Evolutionary conservation across 805 yeast species (phyloP).

Genomic region (Huiozyma naganishii): DNA sequence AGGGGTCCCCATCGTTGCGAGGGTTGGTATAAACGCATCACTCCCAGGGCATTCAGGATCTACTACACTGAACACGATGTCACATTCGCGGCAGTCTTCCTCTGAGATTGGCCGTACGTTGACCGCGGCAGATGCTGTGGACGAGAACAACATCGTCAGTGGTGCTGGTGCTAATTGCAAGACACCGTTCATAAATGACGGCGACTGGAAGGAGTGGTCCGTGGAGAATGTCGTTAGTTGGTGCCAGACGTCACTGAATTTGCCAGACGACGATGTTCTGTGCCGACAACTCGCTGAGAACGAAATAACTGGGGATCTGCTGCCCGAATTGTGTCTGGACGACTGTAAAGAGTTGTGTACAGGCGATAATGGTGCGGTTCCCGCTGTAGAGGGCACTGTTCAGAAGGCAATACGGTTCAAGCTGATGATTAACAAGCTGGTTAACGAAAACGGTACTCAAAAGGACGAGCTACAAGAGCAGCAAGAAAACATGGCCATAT

Average conservation of each 20-base stretch:
- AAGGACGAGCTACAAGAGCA: constrained; percentile 15
- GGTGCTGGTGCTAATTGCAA: not conserved
- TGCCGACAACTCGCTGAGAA: constrained; percentile 11
- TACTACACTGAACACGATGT: too few relatives aligned
- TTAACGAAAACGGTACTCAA: constrained; percentile 16
- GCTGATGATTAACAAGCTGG: constrained; percentile 45
- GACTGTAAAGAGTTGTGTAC: constrained; percentile 72
- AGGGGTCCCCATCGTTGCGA: not conserved
- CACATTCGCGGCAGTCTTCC: too few relatives aligned
- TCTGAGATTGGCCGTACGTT: too few relatives aligned
- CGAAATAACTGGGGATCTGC: constrained; percentile 43
- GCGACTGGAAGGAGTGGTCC: constrained; percentile 14
- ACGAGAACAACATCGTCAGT: not conserved
- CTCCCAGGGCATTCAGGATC: too few relatives aligned
- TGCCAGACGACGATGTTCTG: constrained; percentile 10
- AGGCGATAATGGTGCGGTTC: constrained; percentile 25
- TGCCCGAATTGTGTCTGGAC: constrained; percentile 56
- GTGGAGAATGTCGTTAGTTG: constrained; percentile 17
- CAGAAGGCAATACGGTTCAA: constrained; percentile 47
- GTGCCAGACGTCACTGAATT: constrained; percentile 13
- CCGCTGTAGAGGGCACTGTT: constrained; percentile 6
- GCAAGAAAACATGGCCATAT: constrained; percentile 25
- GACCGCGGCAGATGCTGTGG: too few relatives aligned
- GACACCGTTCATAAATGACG: not conserved
- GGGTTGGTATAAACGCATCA: not conserved